Evolutionary conservation across 768 basidiomycete species (phyloP), one percentile per base, ranked within the genome.

Genomic region (Candolleomyces eurysporus): DNA sequence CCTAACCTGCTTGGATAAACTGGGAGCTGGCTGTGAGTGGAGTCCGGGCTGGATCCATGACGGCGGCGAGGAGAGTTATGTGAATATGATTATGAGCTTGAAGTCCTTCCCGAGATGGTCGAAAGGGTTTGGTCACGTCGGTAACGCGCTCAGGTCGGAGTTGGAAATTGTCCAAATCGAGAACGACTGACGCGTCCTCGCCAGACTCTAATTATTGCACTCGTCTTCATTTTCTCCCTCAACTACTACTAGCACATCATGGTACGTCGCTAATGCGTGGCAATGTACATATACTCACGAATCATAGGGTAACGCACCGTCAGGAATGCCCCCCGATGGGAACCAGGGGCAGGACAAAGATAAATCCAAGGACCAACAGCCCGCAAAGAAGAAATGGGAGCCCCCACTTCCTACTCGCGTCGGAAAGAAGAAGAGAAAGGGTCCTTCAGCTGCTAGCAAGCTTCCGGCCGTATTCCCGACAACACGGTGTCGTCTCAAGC

Each of bases 331-430:
- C n/a, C 76, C 78, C 49, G 64, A 21, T 63, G 67, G 57, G 5
- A 69, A 72, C 53, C 65, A 69, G 52, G 74, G 77, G 63, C 26
- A 26, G 26, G 11, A 39, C 8, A 79, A 79, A 65, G 79, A 78
- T 72, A 83, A 81, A 74, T 67, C 64, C 69, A 82, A 79, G 73
- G 79, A 82, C 75, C 76, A 72, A 68, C 74, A 83, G 77, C 78
- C 80, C 17, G 80, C 86, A 68, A 85, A 88, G 77, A 97, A 98
- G 86, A 96, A 96, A 79, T 98, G 96, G 95, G 96, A 98, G 73
- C 95, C 96, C 8, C 96, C 96, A 68, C 85, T 97, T 61, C 96
- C 96, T 14, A 97, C 96, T 50, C 91, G 94, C 62, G 93, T 98
- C 40, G 96, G 96, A 52, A 97, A 96, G 85, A 96, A 94, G 86